A percentile compares a stretch with the other conserved stretches of the same genome.
Evolutionary conservation across 306 rosid species (phyloP).

Genomic region (Cyclanthera cordifolia): DNA sequence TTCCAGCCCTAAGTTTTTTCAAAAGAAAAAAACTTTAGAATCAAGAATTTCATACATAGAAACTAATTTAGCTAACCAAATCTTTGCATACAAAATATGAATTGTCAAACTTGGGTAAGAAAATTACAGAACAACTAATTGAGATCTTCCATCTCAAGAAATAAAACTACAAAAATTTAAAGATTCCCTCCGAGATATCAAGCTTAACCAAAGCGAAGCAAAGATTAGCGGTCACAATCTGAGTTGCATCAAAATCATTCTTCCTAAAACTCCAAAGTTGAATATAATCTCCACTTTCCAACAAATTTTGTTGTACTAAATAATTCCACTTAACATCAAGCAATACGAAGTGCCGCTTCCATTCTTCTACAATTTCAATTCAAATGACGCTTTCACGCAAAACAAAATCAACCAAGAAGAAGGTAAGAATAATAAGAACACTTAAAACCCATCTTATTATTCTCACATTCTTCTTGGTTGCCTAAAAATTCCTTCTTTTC

Average conservation of each 20-base stretch:
- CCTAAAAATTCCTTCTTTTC: not conserved
- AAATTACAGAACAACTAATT: too few relatives aligned
- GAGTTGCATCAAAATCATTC: not conserved
- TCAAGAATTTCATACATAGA: too few relatives aligned
- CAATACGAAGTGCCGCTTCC: not conserved
- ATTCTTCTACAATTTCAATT: not conserved
- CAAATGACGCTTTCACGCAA: not conserved
- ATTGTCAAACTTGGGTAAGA: too few relatives aligned
- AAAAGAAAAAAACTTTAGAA: too few relatives aligned
- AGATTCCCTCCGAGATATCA: not conserved
- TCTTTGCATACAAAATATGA: too few relatives aligned
- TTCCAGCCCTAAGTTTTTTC: too few relatives aligned
- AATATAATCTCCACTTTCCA: not conserved
- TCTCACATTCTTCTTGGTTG: not conserved
- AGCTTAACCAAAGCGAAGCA: not conserved
- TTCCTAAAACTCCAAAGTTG: slow-evolving; percentile 7
- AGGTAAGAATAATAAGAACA: not conserved
- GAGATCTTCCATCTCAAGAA: too few relatives aligned
- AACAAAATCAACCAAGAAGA: not conserved
- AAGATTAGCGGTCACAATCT: not conserved
- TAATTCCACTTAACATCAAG: not conserved
- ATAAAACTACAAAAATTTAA: not conserved
- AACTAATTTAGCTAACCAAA: too few relatives aligned
- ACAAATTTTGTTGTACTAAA: not conserved
- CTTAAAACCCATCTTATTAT: not conserved